Percentiles rank a stretch among this genome's conserved stretches.
These are phyloP conservation scores for Isoetes taiwanensis DNA, from an alignment of 75 land plant genomes.

Conservation along the genomic window DNA sequence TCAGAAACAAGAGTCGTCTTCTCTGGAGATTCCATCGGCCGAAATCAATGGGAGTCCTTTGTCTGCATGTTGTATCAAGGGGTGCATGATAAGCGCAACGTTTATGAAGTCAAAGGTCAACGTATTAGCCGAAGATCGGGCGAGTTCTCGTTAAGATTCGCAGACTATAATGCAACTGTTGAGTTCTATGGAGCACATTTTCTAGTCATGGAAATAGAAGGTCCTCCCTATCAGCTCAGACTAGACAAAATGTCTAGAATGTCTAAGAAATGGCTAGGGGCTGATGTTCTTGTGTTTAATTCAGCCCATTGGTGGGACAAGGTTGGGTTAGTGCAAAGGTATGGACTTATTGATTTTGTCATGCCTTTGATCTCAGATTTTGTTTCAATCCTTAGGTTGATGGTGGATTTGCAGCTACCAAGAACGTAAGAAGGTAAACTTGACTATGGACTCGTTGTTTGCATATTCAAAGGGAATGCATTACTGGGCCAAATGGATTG, in stretches of 20 bases:
- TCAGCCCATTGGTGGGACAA: constrained; percentile 84
- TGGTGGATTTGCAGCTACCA: constrained; percentile 59
- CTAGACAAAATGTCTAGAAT: constrained; percentile 43
- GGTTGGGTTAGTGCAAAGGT: constrained; percentile 42
- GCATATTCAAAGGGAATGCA: constrained; percentile 55
- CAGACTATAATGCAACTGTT: too few species aligned
- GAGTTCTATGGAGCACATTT: too few species aligned
- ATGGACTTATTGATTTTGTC: too few species aligned
- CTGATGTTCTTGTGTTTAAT: constrained; percentile 54
- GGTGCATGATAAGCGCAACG: constrained; percentile 35
- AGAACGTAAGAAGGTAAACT: constrained; percentile 54
- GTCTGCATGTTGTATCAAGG: constrained; percentile 66
- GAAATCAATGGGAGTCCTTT: constrained; percentile 93
- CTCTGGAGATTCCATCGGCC: constrained; percentile 75
- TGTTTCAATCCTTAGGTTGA: too few species aligned
- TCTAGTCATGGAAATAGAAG: constrained; percentile 54
- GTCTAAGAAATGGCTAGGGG: constrained; percentile 40
- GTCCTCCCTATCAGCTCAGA: constrained; percentile 30
- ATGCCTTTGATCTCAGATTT: too few species aligned
- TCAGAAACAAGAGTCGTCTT: constrained; percentile 55
- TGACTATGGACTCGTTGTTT: constrained; percentile 37
- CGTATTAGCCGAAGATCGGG: constrained; percentile 77
- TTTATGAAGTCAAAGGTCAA: constrained; percentile 57
- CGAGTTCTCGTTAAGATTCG: constrained; percentile 44
- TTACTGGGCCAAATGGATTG: constrained; percentile 82